Evolutionary conservation across 257 asterid genomes (phyloP), one percentile per base, ranked within the genome.

Genomic region (Nicotiana paniculata): DNA sequence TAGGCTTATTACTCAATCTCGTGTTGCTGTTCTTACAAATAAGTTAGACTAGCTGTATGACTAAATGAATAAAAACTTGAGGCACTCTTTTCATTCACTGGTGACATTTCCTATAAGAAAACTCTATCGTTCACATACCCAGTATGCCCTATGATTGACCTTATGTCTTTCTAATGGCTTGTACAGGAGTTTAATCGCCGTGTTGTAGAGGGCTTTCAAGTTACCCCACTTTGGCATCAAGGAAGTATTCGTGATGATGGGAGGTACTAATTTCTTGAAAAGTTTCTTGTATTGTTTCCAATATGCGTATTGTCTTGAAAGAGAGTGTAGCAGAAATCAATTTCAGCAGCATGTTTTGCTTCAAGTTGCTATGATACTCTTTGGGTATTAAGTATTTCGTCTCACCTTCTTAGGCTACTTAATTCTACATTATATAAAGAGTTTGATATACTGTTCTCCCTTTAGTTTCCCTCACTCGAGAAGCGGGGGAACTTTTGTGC

Each of bases 141-240:
- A 53, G 59, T 15, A 63, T 17, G 81, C 32, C 2, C 48, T 51
- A 51, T 58, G 33, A 37, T 57, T 43, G 10, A 16, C 32, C 63
- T 37, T 48, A 24, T 15, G 26, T 51, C 35, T 61, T 21, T 68
- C 67, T 62, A 59, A 28, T 88, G 54, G 74, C 77, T 77, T 81
- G 16, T 90, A 81, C 90, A 94, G 98, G 99, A 96, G 87, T 96
- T 96, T 86, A 86, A 92, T 86, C 82, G 74, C 80, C 89, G 92
- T 67, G 98, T 96, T 68, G 21, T 53, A 32, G 97, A 96, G 87
- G 99, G 99, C 82, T 96, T 92, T 90, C 99, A 96, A 88, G 99
- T 92, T 37, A 92, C 98, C 83, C 99, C 99, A 72, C 85, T 94
- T 79, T 96, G 98, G 97, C 92, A 96, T 87, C 99, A 96, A 82